Evolutionary conservation across 176 grass and related monocot genomes (phyloP).

Genomic region (Tillandsia fasciculata): DNA sequence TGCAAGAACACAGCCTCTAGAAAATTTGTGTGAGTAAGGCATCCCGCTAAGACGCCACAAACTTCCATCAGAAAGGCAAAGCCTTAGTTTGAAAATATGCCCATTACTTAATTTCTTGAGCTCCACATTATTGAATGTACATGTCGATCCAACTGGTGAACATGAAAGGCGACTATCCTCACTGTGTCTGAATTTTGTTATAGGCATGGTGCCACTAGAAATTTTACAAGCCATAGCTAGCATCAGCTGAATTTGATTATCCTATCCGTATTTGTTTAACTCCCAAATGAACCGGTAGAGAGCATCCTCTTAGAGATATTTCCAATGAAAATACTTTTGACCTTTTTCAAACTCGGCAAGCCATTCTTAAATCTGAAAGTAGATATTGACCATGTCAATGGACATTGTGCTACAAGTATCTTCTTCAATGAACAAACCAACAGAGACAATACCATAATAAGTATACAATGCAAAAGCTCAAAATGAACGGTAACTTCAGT

Average conservation of each 20-base stretch:
- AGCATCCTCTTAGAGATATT: background rate
- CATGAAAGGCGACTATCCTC: slow-evolving; percentile 21
- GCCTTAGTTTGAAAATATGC: slow-evolving; percentile 23
- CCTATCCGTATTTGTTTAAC: background rate
- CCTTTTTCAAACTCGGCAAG: no score
- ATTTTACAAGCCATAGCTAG: slow-evolving; percentile 38
- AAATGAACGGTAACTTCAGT: background rate
- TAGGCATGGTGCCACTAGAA: slow-evolving; percentile 25
- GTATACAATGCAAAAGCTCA: background rate
- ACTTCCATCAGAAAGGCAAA: slow-evolving; percentile 24
- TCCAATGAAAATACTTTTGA: background rate
- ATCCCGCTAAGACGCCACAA: slow-evolving; percentile 20
- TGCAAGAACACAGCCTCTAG: slow-evolving; percentile 14
- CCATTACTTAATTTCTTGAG: slow-evolving; percentile 31
- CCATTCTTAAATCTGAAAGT: no score
- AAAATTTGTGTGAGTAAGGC: slow-evolving; percentile 16
- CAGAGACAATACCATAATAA: background rate
- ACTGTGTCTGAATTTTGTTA: slow-evolving; percentile 19
- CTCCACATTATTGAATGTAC: slow-evolving; percentile 25
- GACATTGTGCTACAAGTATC: background rate
- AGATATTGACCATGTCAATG: background rate
- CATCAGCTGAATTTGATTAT: background rate
- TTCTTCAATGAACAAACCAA: background rate
- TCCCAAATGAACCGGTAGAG: background rate
- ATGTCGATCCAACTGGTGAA: slow-evolving; percentile 24